These are phyloP conservation scores for Claviceps purpurea DNA, from an alignment of 2,329 filamentous ascomycete genomes.

Conservation along the genomic window DNA sequence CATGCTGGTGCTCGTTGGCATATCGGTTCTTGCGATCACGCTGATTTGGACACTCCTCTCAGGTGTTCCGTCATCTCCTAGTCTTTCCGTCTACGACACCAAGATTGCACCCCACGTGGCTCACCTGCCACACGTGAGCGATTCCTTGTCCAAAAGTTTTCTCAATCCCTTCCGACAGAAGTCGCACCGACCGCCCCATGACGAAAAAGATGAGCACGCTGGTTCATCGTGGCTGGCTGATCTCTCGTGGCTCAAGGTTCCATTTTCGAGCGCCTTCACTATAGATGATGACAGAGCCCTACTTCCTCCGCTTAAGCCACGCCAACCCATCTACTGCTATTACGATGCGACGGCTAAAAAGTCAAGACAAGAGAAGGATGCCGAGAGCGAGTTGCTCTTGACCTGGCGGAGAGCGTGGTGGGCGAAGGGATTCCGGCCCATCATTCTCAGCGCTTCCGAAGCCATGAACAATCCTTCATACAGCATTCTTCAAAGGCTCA, in stretches of 20 bases:
- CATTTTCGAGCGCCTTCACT: slow-evolving; percentile 70
- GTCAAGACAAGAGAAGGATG: slow-evolving; percentile 50
- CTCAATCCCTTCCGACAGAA: slow-evolving; percentile 56
- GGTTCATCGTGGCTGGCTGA: slow-evolving; percentile 77
- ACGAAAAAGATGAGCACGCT: slow-evolving; percentile 65
- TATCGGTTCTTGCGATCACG: slow-evolving; percentile 40
- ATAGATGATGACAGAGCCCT: slow-evolving; percentile 74
- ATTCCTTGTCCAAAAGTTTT: slow-evolving; percentile 32
- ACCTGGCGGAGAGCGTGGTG: slow-evolving; percentile 92
- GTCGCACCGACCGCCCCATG: slow-evolving; percentile 57
- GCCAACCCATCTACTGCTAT: slow-evolving; percentile 78
- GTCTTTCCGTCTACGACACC: slow-evolving; percentile 35
- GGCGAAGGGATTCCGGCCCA: slow-evolving; percentile 79
- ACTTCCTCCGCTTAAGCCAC: slow-evolving; percentile 58
- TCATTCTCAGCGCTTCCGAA: slow-evolving; percentile 67
- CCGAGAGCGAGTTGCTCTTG: slow-evolving; percentile 66
- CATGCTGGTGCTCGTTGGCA: slow-evolving; percentile 34
- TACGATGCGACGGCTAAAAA: slow-evolving; percentile 59
- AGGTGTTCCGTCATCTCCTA: slow-evolving; percentile 32
- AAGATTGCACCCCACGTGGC: slow-evolving; percentile 30
- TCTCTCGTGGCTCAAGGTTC: slow-evolving; percentile 73
- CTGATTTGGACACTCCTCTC: slow-evolving; percentile 39
- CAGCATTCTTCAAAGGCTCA: slow-evolving; percentile 48
- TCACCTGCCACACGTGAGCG: slow-evolving; percentile 12
- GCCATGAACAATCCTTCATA: slow-evolving; percentile 75